Percentiles rank a stretch among this genome's conserved stretches.
Evolutionary conservation across 2,329 filamentous ascomycete genomes (phyloP).

Genomic region (Exophiala viscosa): DNA sequence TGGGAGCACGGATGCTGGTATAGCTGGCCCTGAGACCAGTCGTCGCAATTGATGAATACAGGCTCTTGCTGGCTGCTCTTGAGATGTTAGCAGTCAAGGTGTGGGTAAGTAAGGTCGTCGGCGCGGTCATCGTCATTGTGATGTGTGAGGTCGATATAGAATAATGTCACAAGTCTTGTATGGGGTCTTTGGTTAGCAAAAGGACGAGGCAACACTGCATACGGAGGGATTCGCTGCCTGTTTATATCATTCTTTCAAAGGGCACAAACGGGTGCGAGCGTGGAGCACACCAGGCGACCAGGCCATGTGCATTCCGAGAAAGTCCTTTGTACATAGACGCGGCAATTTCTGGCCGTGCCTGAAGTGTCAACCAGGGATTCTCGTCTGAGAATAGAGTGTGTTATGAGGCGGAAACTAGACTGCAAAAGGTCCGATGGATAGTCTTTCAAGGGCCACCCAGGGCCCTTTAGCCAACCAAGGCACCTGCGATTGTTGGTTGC

Average conservation of each 20-base stretch:
- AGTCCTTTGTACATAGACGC: neutral
- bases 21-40: constrained; percentile 29
- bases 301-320: neutral
- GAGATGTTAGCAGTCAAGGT: constrained; percentile 21
- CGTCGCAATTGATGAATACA: constrained; percentile 18
- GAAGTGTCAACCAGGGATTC: too few relatives aligned
- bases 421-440: too few relatives aligned
- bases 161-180: neutral
- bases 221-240: neutral
- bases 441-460: too few relatives aligned
- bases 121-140: constrained; percentile 19
- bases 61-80: constrained; percentile 22
- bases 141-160: neutral
- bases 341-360: neutral
- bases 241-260: neutral
- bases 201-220: neutral
- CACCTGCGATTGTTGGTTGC: too few relatives aligned
- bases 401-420: too few relatives aligned
- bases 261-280: neutral
- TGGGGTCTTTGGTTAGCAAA: constrained; percentile 4
- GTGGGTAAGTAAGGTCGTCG: constrained; percentile 19
- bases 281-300: neutral
- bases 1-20: constrained; percentile 19
- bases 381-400: too few relatives aligned
- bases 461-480: too few relatives aligned